These are phyloP conservation scores for Adansonia grandidieri DNA, from an alignment of 441 rosid species.

Conservation along the genomic window DNA sequence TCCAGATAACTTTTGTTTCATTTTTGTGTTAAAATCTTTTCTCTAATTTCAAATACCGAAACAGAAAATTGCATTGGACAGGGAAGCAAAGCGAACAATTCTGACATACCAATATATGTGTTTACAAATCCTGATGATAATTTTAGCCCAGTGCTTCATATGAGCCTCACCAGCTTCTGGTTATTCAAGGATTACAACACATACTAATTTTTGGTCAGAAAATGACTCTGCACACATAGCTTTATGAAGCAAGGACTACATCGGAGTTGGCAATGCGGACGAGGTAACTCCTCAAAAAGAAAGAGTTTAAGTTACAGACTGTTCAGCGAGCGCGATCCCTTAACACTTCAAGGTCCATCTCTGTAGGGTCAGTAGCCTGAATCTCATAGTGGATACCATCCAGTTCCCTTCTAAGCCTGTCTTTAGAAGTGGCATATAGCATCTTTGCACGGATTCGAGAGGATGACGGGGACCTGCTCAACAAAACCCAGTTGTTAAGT, in stretches of 20 bases:
- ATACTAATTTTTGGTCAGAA: constrained; percentile 21
- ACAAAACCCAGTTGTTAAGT: neutral
- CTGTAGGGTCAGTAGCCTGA: constrained; percentile 28
- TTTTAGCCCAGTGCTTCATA: constrained; percentile 18
- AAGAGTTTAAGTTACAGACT: neutral
- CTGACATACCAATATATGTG: too few relatives aligned
- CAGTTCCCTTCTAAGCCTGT: constrained; percentile 59
- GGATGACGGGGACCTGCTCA: constrained; percentile 66
- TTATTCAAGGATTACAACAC: constrained; percentile 30
- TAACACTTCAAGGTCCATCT: neutral
- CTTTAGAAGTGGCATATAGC: constrained; percentile 71
- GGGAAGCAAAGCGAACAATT: neutral
- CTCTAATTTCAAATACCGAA: too few relatives aligned
- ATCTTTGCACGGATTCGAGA: constrained; percentile 64
- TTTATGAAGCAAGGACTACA: constrained; percentile 20
- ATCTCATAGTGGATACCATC: constrained; percentile 72
- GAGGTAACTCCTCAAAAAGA: constrained; percentile 15
- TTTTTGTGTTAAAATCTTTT: too few relatives aligned
- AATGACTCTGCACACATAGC: constrained; percentile 28
- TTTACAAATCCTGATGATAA: too few relatives aligned
- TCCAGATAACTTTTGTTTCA: too few relatives aligned
- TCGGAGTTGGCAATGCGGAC: constrained; percentile 18
- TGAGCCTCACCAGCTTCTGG: constrained; percentile 25
- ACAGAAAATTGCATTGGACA: too few relatives aligned
- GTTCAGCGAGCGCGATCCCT: constrained; percentile 61